A percentile compares a stretch with the other conserved stretches of the same genome.
These are phyloP conservation scores for Didymella lethalis DNA, from an alignment of 2,329 filamentous ascomycete species.

Conservation along the genomic window DNA sequence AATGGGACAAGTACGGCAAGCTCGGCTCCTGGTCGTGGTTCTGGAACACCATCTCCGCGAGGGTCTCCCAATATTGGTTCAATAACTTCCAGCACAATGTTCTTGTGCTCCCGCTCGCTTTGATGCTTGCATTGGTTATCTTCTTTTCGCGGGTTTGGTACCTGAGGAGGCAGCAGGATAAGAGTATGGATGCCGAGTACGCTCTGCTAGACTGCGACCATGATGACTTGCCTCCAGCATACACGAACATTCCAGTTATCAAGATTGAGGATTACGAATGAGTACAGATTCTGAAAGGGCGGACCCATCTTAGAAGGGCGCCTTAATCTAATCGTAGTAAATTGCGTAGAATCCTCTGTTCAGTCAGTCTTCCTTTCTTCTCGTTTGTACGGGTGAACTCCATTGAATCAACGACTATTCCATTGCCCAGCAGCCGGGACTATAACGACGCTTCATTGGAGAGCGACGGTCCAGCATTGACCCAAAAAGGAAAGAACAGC, in stretches of 20 bases:
- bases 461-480: neutral
- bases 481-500: slow-evolving; percentile 17
- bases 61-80: slow-evolving; percentile 19
- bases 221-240: slow-evolving; percentile 28
- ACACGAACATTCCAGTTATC: slow-evolving; percentile 32
- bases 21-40: slow-evolving; percentile 34
- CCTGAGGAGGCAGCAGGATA: slow-evolving; percentile 22
- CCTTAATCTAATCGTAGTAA: neutral
- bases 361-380: neutral
- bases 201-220: slow-evolving; percentile 26
- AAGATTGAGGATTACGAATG: slow-evolving; percentile 35
- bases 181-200: slow-evolving; percentile 28
- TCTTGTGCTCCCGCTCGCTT: slow-evolving; percentile 25
- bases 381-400: neutral
- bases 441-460: neutral
- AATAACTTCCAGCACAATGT: slow-evolving; percentile 23
- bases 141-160: slow-evolving; percentile 26
- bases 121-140: slow-evolving; percentile 23
- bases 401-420: neutral
- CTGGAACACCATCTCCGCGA: slow-evolving; percentile 25
- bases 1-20: slow-evolving; percentile 44
- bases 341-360: no score
- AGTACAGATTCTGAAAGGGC: slow-evolving; percentile 5
- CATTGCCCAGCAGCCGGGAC: neutral
- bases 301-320: slow-evolving; percentile 3